These are phyloP conservation scores for Boletus sp. DNA, from an alignment of 1,284 basidiomycete species.

Conservation along the genomic window DNA sequence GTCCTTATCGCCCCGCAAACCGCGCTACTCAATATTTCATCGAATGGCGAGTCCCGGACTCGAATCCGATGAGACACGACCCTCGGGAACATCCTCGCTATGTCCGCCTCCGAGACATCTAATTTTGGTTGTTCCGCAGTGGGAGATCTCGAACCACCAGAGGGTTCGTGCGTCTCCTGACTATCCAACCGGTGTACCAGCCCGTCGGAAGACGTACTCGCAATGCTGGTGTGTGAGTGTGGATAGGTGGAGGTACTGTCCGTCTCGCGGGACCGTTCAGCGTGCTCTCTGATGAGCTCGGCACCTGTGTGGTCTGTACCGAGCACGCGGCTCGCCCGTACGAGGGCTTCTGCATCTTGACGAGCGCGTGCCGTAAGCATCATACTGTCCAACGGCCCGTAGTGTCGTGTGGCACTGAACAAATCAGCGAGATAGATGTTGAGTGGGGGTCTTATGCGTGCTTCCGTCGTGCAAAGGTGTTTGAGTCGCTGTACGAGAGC, in stretches of 20 bases:
- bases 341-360: constrained; percentile 57
- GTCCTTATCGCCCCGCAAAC: constrained; percentile 46
- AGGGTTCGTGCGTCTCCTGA: constrained; percentile 9
- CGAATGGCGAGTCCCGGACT: constrained; percentile 59
- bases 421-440: constrained; percentile 66
- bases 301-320: constrained; percentile 52
- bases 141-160: constrained; percentile 2
- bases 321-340: constrained; percentile 60
- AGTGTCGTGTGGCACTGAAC: constrained; percentile 67
- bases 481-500: constrained; percentile 36
- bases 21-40: constrained; percentile 61
- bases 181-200: constrained; percentile 21
- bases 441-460: constrained; percentile 46
- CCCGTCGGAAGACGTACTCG: constrained; percentile 25
- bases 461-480: constrained; percentile 37
- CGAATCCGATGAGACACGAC: constrained; percentile 68
- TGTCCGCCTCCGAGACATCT: constrained; percentile 67
- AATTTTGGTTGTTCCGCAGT: constrained; percentile 33
- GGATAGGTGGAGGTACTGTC: constrained; percentile 18
- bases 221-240: constrained; percentile 17
- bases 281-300: constrained; percentile 39
- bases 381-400: constrained; percentile 63
- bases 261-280: constrained; percentile 22
- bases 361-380: constrained; percentile 58
- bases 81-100: constrained; percentile 64